Evolutionary conservation across 768 basidiomycete species (phyloP).

Genomic region (Fistulinella prunicolor): DNA sequence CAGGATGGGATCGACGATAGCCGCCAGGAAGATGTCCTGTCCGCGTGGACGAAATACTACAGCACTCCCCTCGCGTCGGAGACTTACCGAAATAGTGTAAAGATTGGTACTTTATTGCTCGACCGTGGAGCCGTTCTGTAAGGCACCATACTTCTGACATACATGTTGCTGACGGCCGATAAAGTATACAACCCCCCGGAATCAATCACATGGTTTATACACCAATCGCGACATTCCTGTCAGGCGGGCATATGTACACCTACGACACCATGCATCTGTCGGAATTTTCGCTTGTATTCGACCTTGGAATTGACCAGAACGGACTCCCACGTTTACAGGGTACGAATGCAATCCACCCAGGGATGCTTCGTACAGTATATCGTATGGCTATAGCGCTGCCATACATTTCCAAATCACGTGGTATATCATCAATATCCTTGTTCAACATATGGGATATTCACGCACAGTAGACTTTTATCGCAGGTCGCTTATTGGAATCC

Average conservation of each 20-base stretch:
- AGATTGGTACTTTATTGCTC: neutral
- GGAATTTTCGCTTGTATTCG: neutral
- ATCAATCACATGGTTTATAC: constrained; percentile 3
- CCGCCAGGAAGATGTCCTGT: neutral
- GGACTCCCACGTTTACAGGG: neutral
- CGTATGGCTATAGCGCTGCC: neutral
- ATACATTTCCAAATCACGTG: neutral
- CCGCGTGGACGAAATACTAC: neutral
- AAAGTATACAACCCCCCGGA: constrained; percentile 10
- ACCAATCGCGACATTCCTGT: neutral
- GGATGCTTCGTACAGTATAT: neutral
- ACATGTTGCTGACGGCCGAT: too few species aligned
- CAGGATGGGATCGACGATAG: neutral
- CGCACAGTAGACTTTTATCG: too few species aligned
- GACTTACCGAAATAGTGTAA: neutral
- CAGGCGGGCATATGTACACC: constrained; percentile 2
- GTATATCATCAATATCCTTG: too few species aligned
- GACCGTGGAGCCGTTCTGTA: neutral
- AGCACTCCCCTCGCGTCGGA: neutral
- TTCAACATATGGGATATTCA: too few species aligned
- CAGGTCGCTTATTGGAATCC: too few species aligned
- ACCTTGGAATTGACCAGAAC: neutral
- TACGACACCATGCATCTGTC: constrained; percentile 8
- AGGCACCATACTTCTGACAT: neutral
- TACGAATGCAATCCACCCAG: neutral